phyloP scores from a whole-genome alignment of 352 stramenopile species.

The Phytopythium sindhum region DNA sequence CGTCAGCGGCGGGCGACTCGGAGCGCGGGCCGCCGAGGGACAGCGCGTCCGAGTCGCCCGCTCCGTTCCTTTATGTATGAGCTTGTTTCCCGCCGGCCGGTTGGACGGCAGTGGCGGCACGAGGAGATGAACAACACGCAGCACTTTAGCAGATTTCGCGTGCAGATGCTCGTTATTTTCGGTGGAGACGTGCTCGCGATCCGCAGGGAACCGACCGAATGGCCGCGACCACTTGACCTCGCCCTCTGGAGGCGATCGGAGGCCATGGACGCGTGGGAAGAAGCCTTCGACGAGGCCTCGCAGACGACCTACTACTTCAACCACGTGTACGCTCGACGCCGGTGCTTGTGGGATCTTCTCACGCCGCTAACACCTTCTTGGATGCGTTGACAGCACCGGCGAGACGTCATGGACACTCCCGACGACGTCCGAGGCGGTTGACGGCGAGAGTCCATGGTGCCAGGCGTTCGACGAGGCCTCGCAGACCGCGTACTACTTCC shows the following conservation, averaged over 20 bases:
- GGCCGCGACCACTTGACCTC: neutral
- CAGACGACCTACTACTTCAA: slow-evolving; percentile 56
- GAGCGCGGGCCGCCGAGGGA: neutral
- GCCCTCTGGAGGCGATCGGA: neutral
- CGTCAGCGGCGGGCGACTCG: no score
- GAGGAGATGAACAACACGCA: neutral
- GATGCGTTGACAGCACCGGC: slow-evolving; percentile 29
- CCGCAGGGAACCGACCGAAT: neutral
- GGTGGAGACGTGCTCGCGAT: neutral
- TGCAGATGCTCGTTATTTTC: neutral
- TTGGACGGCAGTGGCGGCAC: neutral
- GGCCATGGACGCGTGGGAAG: slow-evolving; percentile 37
- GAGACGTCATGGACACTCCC: slow-evolving; percentile 54
- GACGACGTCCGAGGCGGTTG: slow-evolving; percentile 2
- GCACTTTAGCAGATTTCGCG: neutral
- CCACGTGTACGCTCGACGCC: slow-evolving; percentile 35
- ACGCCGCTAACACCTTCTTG: neutral
- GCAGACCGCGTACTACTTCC: slow-evolving; percentile 68
- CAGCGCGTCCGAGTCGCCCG: neutral
- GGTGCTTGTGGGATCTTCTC: neutral
- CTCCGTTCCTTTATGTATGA: neutral
- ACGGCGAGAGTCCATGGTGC: slow-evolving; percentile 32
- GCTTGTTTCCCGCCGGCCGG: neutral
- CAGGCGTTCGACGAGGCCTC: slow-evolving; percentile 68
- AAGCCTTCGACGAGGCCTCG: slow-evolving; percentile 44